Evolutionary conservation across 2,329 filamentous ascomycete species (phyloP), one percentile per base, ranked within the genome.

Genomic region (Aspergillus costaricaensis): DNA sequence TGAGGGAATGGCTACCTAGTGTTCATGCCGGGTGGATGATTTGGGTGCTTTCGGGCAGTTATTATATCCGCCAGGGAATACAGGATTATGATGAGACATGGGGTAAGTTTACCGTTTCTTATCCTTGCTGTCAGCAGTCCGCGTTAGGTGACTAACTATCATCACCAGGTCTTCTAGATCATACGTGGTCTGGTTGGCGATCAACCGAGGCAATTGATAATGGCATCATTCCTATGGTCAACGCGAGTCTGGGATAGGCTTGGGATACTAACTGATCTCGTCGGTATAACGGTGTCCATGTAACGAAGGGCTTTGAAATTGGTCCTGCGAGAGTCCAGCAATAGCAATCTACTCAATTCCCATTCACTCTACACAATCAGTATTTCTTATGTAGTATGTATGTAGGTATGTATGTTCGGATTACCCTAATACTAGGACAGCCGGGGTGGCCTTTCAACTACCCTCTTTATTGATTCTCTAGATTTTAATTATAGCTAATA

Each of bases 1-100:
- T 87, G 62, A 77, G 79, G 5, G 72, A 73, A 14, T 86, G 80
- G 67, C 70, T 88, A 53, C 79, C 80, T 0, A 70, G 74, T 41
- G 74, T 80, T 66, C 78, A 83, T 72, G 79, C 80, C 0, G 81
- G 85, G 12, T 85, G 85, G 85, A 80, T 83, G 71, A 77, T 84
- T 73, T 87, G 85, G 82, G 86, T 85, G 36, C 57, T 89, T 14
- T 78, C 79, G 0, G 85, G 84, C 1, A 85, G 83, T 67, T 88
- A 88, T 67, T 87, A 87, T 65, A 79, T 83, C 58, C 75, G 85
- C 1, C 68, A 73, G 5, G 85, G 84, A 0, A 76, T 58, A 0
- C 83, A 85, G 68, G 84, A 87, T 66, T 81, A 72, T 53, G 85
- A 87, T 27, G 85, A 88, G 73, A 72, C 75, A 0, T 88, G 85